A percentile compares a stretch with the other conserved stretches of the same genome.
These are phyloP conservation scores for Fraxinus greggii DNA, from an alignment of 305 asterid genomes.

Conservation along the genomic window DNA sequence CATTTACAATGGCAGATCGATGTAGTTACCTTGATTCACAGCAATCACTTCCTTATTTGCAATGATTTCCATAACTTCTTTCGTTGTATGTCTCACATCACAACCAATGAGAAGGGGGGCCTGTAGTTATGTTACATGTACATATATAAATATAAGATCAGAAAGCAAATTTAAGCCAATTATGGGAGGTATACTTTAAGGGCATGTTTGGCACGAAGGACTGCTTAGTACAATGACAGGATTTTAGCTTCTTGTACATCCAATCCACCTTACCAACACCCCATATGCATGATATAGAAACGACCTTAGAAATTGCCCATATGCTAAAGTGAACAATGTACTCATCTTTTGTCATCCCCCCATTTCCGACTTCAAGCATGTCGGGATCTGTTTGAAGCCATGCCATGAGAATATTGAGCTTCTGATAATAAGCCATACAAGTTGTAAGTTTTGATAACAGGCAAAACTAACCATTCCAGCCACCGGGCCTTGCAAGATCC, in stretches of 20 bases:
- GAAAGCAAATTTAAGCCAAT: neutral
- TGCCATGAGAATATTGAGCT: neutral
- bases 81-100: constrained; percentile 59
- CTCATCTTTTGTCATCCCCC: constrained; percentile 84
- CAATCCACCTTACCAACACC: neutral
- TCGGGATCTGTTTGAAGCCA: constrained; percentile 39
- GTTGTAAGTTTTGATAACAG: neutral
- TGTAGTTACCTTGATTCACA: constrained; percentile 67
- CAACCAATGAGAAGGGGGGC: constrained; percentile 94
- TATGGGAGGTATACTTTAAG: neutral
- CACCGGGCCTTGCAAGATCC: constrained; percentile 76
- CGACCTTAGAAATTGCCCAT: constrained; percentile 92
- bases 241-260: neutral
- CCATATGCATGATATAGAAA: neutral
- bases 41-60: constrained; percentile 71
- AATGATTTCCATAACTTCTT: constrained; percentile 59
- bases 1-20: neutral
- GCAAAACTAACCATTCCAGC: constrained; percentile 80
- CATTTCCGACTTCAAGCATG: constrained; percentile 96
- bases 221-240: neutral
- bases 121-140: constrained; percentile 26
- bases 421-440: constrained; percentile 3
- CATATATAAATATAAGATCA: neutral
- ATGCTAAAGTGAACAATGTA: constrained; percentile 79
- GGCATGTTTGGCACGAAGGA: neutral